Percentiles rank a stretch among this genome's conserved stretches.
Conservation (phyloP, 1,284 basidiomycete genomes). For the Termitomyces sp. region DNA sequence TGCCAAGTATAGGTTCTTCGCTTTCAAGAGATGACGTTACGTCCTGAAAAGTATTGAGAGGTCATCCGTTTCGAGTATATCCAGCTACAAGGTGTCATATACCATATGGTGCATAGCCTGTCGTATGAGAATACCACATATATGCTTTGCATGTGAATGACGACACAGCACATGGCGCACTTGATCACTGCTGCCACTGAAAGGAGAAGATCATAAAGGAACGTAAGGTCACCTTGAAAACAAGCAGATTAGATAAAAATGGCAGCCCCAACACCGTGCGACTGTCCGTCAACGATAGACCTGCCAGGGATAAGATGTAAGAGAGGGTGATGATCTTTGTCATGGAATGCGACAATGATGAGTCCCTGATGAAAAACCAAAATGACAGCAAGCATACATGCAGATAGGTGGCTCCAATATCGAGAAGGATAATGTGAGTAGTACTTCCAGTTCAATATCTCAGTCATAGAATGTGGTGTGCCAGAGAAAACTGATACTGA, state of each 20-base stretch:
- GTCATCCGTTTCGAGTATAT: background rate
- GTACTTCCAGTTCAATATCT: background rate
- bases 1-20: background rate
- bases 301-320: background rate
- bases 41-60: background rate
- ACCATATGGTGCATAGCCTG: background rate
- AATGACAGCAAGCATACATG: too few species aligned
- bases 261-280: background rate
- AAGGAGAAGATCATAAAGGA: background rate
- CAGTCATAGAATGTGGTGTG: background rate
- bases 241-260: background rate
- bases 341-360: too few species aligned
- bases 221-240: background rate
- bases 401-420: background rate
- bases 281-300: background rate
- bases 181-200: background rate
- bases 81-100: background rate
- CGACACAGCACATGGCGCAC: background rate
- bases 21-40: background rate
- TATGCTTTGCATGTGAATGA: background rate
- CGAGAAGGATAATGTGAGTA: background rate
- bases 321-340: background rate
- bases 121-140: background rate
- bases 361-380: background rate
- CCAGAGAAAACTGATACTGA: slow-evolving; percentile 6